Base-by-base conservation (phyloP, 495 filamentous ascomycete species). In the Pyrenula massariospora region DNA sequence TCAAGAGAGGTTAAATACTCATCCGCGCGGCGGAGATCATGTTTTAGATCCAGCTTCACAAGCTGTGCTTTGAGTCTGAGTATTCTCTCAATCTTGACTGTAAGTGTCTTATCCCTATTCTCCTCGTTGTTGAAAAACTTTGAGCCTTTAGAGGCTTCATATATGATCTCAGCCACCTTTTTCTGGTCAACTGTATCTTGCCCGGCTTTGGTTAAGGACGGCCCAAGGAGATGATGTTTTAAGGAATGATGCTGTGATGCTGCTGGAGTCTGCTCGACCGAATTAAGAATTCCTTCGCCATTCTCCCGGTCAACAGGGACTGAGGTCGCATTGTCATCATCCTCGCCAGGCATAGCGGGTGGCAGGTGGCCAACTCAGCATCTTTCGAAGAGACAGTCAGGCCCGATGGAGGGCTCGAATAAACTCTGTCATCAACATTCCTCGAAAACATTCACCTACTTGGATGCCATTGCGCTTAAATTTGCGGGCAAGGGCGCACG, bases 71-170 rank as follows among this genome's bases (percentile, higher is more conserved):
- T 96, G 62, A 83, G 84, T 23, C 75, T 75, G 15, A 91, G 65
- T 24, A 97, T 91, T 36, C 81, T 81, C 54, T 87, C 84, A 60
- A 97, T 95, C 69, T 94, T 96, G 53, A 83, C 73, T 0, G 94
- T 96, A 31, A 96, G 81, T 53, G 81, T 79, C 60, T 84, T 84
- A 74, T 97, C 94, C 58, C 83, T 82, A 54, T 70, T 75, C 66
- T 95, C 87, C 64, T 97, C 94, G 61, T 91, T 88, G 62, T 87
- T 89, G 77, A 96, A 99, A 73, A 87, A 99, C 66, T 95, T 96
- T 57, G 89, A 95, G 22, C 94, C 94, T 67, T 91, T 96, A 12
- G 90, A 95, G 12, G 93, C 91, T 69, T 94, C 88, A 70, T 95
- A 96, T 53, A 99, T 99, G 57, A 99, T 83, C 67, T 97, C 90